Evolutionary conservation across 768 basidiomycete genomes (phyloP).

Genomic region (Leccinum obscurum): DNA sequence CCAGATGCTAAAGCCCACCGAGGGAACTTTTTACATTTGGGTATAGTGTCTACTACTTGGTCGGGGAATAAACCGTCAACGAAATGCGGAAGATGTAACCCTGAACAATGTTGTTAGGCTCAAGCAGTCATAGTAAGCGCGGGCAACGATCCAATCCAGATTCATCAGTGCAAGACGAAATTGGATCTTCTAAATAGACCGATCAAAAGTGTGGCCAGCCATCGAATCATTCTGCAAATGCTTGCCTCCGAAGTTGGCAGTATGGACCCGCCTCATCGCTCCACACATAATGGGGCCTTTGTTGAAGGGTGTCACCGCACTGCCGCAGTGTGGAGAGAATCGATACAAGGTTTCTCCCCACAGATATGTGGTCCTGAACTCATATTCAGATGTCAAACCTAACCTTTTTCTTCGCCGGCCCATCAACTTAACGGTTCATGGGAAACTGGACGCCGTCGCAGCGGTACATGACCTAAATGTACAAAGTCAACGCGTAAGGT

Average conservation of each 20-base stretch:
- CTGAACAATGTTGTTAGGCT: background rate
- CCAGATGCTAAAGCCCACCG: constrained; percentile 6
- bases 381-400: constrained; percentile 7
- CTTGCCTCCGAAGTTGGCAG: background rate
- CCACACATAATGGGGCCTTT: background rate
- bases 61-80: background rate
- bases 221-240: background rate
- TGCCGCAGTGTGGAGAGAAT: background rate
- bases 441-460: background rate
- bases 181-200: constrained; percentile 4
- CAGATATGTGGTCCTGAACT: background rate
- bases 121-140: constrained; percentile 1
- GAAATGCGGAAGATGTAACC: background rate
- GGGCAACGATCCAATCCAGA: constrained; percentile 6
- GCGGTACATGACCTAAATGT: background rate
- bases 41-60: background rate
- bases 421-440: background rate
- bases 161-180: constrained; percentile 9
- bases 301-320: background rate
- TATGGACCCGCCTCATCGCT: background rate
- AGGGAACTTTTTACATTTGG: constrained; percentile 11
- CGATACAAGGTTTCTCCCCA: background rate
- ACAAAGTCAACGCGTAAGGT: background rate
- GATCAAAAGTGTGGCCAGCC: background rate
- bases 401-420: constrained; percentile 1